phyloP scores from a whole-genome alignment of 2,329 filamentous ascomycete genomes.

The Monosporascus sp. region DNA sequence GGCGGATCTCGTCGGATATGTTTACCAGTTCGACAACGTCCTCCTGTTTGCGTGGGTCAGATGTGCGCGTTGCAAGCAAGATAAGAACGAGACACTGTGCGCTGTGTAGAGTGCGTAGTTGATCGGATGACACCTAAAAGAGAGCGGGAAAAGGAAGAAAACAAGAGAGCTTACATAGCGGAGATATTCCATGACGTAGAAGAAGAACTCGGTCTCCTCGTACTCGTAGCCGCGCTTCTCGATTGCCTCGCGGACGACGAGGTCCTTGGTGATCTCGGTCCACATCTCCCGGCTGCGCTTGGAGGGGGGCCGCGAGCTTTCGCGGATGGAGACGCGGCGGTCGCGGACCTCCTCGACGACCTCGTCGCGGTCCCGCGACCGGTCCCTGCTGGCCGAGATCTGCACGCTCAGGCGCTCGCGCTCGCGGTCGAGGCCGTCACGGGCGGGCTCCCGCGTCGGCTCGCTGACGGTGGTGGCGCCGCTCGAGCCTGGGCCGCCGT shows the following conservation, averaged over 20 bases:
- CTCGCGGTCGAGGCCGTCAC: conserved; percentile 13
- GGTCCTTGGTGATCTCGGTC: conserved; percentile 95
- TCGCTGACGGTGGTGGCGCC: conserved; percentile 23
- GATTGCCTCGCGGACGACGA: conserved; percentile 82
- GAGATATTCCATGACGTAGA: conserved; percentile 89
- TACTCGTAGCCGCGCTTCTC: conserved; percentile 79
- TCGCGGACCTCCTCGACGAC: conserved; percentile 54
- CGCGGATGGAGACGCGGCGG: conserved; percentile 35
- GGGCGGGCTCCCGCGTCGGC: conserved; percentile 28
- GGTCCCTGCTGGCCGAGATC: conserved; percentile 27
- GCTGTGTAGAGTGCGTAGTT: too few species aligned
- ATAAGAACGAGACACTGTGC: too few species aligned
- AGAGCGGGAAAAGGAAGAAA: background rate
- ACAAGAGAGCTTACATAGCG: conserved; percentile 62
- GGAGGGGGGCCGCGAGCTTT: conserved; percentile 27
- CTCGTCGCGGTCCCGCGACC: conserved; percentile 36
- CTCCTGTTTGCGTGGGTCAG: conserved; percentile 53
- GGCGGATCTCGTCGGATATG: conserved; percentile 75
- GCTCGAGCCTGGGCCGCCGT: conserved; percentile 37
- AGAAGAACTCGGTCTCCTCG: conserved; percentile 84
- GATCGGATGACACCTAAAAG: background rate
- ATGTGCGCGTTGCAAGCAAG: too few species aligned
- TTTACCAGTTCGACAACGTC: conserved; percentile 82
- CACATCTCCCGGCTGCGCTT: conserved; percentile 65
- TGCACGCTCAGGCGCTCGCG: conserved; percentile 39